Conservation (phyloP, 2,329 filamentous ascomycete genomes). For the Thyridium curvatum region DNA sequence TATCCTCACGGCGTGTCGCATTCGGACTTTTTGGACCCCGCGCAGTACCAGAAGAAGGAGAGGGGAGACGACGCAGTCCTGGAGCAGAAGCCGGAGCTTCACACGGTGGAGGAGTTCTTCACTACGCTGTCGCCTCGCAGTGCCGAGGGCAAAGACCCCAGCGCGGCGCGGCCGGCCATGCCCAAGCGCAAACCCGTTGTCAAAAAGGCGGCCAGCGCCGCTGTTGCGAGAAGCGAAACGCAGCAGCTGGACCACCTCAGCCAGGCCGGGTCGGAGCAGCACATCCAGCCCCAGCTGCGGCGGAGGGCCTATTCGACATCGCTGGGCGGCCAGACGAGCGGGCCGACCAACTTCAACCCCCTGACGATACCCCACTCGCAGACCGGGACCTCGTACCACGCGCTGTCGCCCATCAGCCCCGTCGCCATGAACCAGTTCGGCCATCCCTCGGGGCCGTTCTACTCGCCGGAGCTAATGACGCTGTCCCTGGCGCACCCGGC, state of each 20-base stretch:
- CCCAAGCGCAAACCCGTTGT: slow-evolving; percentile 31
- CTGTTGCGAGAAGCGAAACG: slow-evolving; percentile 23
- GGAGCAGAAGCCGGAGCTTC: slow-evolving; percentile 78
- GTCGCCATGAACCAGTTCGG: slow-evolving; percentile 32
- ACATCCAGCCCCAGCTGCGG: slow-evolving; percentile 32
- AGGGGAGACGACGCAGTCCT: slow-evolving; percentile 81
- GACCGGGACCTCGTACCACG: slow-evolving; percentile 31
- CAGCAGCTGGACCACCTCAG: slow-evolving; percentile 27
- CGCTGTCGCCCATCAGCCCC: slow-evolving; percentile 47
- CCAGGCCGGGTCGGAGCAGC: slow-evolving; percentile 25
- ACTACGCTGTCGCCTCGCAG: slow-evolving; percentile 64
- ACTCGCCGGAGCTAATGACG: slow-evolving; percentile 46
- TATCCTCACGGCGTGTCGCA: slow-evolving; percentile 90
- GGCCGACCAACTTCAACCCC: slow-evolving; percentile 31
- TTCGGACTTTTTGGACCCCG: slow-evolving; percentile 75
- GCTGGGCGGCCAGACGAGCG: slow-evolving; percentile 33
- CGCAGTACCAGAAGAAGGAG: slow-evolving; percentile 61
- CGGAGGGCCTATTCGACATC: slow-evolving; percentile 20
- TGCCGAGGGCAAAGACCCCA: slow-evolving; percentile 24
- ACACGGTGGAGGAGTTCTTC: slow-evolving; percentile 93
- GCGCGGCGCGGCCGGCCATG: slow-evolving; percentile 12
- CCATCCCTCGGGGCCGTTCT: slow-evolving; percentile 29
- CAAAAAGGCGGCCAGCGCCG: slow-evolving; percentile 26
- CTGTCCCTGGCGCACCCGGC: slow-evolving; percentile 43
- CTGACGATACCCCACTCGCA: slow-evolving; percentile 35